These are phyloP conservation scores for Coniferiporia weirii DNA, from an alignment of 1,284 basidiomycete species.

Conservation along the genomic window DNA sequence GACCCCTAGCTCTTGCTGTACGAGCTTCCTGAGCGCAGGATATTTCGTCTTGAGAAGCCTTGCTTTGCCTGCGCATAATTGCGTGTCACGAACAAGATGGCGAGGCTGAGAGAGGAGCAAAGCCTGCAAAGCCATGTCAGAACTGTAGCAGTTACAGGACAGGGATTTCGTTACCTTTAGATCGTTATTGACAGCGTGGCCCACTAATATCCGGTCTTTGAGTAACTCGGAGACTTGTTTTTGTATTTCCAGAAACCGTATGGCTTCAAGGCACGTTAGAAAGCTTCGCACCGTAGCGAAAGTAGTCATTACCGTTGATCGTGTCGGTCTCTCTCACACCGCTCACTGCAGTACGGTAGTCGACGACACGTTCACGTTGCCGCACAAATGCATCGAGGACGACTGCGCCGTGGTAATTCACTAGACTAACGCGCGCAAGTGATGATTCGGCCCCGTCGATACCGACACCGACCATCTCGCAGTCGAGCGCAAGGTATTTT, in stretches of 20 bases:
- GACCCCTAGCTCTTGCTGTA: slow-evolving; percentile 76
- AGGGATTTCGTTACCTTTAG: slow-evolving; percentile 51
- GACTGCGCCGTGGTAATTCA: slow-evolving; percentile 85
- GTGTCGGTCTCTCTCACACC: slow-evolving; percentile 82
- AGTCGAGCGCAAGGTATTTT: slow-evolving; percentile 83
- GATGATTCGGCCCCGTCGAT: slow-evolving; percentile 76
- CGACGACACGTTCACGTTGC: slow-evolving; percentile 85
- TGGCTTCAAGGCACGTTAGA: slow-evolving; percentile 41
- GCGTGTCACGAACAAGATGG: slow-evolving; percentile 79
- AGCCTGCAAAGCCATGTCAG: slow-evolving; percentile 42
- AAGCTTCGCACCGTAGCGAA: neutral
- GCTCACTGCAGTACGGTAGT: slow-evolving; percentile 91
- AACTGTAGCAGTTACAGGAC: neutral
- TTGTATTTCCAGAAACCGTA: slow-evolving; percentile 79
- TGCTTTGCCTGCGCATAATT: slow-evolving; percentile 54
- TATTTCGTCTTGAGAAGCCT: slow-evolving; percentile 55
- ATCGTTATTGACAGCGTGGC: slow-evolving; percentile 93
- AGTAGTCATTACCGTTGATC: slow-evolving; percentile 45
- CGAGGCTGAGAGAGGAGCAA: slow-evolving; percentile 89
- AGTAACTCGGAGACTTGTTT: slow-evolving; percentile 74
- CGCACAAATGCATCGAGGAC: slow-evolving; percentile 84
- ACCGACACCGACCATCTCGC: slow-evolving; percentile 97
- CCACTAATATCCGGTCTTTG: slow-evolving; percentile 82
- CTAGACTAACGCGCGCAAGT: slow-evolving; percentile 86
- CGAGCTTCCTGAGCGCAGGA: slow-evolving; percentile 79